Evolutionary conservation across 139 green algal species (phyloP), one percentile per base, ranked within the genome.

Genomic region (Gonium pectorale): DNA sequence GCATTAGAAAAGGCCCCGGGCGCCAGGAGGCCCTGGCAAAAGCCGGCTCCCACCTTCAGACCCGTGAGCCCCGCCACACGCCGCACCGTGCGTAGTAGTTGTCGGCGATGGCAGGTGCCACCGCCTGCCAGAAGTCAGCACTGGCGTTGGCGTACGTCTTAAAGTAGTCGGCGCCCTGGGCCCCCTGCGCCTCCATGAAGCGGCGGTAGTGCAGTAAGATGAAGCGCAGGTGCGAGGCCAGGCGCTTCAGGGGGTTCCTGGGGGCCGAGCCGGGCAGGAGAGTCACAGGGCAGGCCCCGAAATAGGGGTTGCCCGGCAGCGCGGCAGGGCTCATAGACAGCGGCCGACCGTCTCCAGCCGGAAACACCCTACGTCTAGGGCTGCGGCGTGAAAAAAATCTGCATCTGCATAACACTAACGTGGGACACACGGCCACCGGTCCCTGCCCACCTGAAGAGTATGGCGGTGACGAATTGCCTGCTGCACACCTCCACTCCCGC

Each of bases 161-260:
- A 59, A 69, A 62, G 56, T 62, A 82, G 73, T 68, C 73, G 21
- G 71, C 71, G 2, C 33, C 31, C 2, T 15, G 54, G 19, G 26
- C 15, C 24, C 11, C 33, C 54, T 81, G 54, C 38, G 27, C 27
- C 37, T 56, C 40, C 74, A 82, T 82, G 59, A 82, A 82, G 27
- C 41, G 74, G 35, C 51, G 71, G 59, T 82, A 82, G 38, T 82
- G 74, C 40, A 82, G 59, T 19, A 82, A 59, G 3, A 82, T 6
- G 59, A 82, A 82, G n/a, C 59, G 56, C 27, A 82, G 37, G 74
- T 82, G 74, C 33, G 74, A 82, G 74, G 29, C n/a, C 15, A 82
- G 29, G 0, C 74, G 74, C 29, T 60, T n/a, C 2, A 82, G 31
- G 17, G 74, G 74, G 40, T 82, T 33, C 22, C 74, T 81, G 73